Conservation (phyloP, 164 flowering plant species). For the Saururus chinensis region DNA sequence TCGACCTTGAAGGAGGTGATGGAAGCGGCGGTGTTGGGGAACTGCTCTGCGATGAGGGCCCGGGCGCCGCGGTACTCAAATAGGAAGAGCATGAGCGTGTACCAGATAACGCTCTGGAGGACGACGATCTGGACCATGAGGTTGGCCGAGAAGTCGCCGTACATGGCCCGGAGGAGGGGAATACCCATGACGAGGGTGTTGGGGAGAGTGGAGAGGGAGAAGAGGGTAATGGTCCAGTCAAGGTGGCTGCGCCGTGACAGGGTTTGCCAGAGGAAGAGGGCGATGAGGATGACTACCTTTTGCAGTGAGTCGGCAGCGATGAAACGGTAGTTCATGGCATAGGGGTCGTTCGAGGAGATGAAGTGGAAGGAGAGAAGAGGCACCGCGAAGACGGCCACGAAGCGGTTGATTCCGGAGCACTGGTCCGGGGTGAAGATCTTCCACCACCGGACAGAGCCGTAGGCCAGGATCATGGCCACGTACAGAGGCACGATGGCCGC, state of each 20-base stretch:
- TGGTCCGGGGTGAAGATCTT: conserved; percentile 90
- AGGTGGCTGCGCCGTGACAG: conserved; percentile 37
- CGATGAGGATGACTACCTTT: conserved; percentile 56
- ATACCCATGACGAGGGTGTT: conserved; percentile 98
- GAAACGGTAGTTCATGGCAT: conserved; percentile 81
- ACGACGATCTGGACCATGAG: conserved; percentile 94
- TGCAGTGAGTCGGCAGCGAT: conserved; percentile 87
- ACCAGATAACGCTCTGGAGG: conserved; percentile 82
- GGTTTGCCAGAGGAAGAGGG: conserved; percentile 60
- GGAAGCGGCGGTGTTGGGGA: conserved; percentile 78
- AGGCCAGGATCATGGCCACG: conserved; percentile 87
- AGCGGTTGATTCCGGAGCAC: conserved; percentile 92
- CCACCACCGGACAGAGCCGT: conserved; percentile 96
- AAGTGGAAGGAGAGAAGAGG: conserved; percentile 89
- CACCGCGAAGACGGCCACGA: conserved; percentile 90
- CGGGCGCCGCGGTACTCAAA: conserved; percentile 86
- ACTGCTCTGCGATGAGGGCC: conserved; percentile 70
- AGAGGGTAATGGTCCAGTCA: conserved; percentile 87
- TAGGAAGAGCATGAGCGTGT: conserved; percentile 78
- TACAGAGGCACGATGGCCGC: conserved; percentile 76
- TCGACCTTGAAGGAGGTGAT: conserved; percentile 81
- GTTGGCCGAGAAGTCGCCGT: conserved; percentile 62
- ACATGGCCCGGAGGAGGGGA: conserved; percentile 84
- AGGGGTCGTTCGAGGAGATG: conserved; percentile 76
- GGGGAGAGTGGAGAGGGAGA: conserved; percentile 85